A percentile compares a stretch with the other conserved stretches of the same genome.
Evolutionary conservation across 2,329 filamentous ascomycete genomes (phyloP).

Genomic region (Fusarium sp.): DNA sequence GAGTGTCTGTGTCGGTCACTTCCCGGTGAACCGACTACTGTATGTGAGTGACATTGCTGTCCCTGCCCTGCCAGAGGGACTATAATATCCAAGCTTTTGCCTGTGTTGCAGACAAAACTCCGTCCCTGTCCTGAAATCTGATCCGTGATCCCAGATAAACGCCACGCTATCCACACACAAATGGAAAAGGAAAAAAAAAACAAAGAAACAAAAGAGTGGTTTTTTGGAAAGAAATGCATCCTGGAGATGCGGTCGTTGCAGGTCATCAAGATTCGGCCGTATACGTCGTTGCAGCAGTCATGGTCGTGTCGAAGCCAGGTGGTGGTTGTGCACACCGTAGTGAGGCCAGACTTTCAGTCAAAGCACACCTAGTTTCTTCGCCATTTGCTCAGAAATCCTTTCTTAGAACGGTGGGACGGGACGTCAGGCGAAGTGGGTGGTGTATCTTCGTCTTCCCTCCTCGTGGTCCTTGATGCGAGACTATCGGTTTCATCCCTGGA

Average conservation of each 20-base stretch:
- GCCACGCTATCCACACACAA: slow-evolving; percentile 40
- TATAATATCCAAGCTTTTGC: slow-evolving; percentile 26
- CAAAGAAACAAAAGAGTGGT: slow-evolving; percentile 10
- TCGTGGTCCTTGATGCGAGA: slow-evolving; percentile 44
- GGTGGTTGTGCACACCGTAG: neutral
- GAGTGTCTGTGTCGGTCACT: slow-evolving; percentile 29
- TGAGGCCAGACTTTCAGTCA: slow-evolving; percentile 12
- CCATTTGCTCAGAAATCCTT: slow-evolving; percentile 43
- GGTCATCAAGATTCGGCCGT: slow-evolving; percentile 38
- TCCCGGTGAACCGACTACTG: slow-evolving; percentile 20
- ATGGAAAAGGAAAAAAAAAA: neutral
- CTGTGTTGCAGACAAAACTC: slow-evolving; percentile 10
- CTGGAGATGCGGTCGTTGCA: slow-evolving; percentile 34
- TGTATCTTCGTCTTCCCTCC: slow-evolving; percentile 48
- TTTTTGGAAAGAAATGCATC: slow-evolving; percentile 18
- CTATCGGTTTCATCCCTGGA: slow-evolving; percentile 57
- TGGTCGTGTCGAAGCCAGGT: slow-evolving; percentile 23
- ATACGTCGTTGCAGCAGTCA: slow-evolving; percentile 27
- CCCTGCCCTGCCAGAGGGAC: slow-evolving; percentile 43
- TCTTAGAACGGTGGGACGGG: slow-evolving; percentile 45
- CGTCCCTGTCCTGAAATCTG: slow-evolving; percentile 1
- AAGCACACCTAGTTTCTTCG: slow-evolving; percentile 35
- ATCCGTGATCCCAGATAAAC: slow-evolving; percentile 24
- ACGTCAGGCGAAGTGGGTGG: slow-evolving; percentile 52
- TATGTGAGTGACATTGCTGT: slow-evolving; percentile 17